Evolutionary conservation across 1,284 basidiomycete species (phyloP).

Genomic region (Cryptococcus sp.): DNA sequence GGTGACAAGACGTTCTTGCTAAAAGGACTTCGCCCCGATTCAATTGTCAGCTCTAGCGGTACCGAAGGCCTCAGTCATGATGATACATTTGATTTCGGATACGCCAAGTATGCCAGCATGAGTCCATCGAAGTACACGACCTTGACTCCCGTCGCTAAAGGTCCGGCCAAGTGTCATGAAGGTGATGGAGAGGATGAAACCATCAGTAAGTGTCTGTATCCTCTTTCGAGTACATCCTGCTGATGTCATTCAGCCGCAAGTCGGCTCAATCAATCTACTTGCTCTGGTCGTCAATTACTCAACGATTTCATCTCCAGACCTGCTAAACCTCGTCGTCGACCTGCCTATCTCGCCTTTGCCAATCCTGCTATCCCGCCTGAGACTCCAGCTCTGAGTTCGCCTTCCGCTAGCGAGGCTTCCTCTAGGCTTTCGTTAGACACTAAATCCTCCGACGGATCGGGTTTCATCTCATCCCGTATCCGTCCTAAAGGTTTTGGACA

Average conservation of each 20-base stretch:
- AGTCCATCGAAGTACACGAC: background rate
- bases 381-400: constrained; percentile 33
- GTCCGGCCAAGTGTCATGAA: constrained; percentile 14
- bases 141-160: constrained; percentile 1
- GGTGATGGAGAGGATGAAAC: constrained; percentile 22
- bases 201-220: constrained; percentile 17
- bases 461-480: constrained; percentile 4
- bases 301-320: constrained; percentile 18
- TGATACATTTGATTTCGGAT: constrained; percentile 22
- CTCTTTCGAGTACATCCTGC: background rate
- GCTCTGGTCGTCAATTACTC: constrained; percentile 14
- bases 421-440: constrained; percentile 35
- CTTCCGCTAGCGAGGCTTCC: constrained; percentile 33
- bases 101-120: constrained; percentile 1
- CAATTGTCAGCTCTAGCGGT: constrained; percentile 16
- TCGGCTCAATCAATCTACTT: constrained; percentile 1
- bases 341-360: constrained; percentile 20
- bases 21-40: constrained; percentile 25
- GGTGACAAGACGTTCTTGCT: constrained; percentile 20
- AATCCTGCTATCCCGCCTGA: constrained; percentile 11
- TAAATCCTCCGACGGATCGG: constrained; percentile 17
- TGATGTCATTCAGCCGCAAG: background rate
- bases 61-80: constrained; percentile 8
- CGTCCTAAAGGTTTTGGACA: constrained; percentile 20
- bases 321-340: constrained; percentile 20